Base-by-base conservation (phyloP, 2,329 filamentous ascomycete genomes). In the Neoascochyta sp. region DNA sequence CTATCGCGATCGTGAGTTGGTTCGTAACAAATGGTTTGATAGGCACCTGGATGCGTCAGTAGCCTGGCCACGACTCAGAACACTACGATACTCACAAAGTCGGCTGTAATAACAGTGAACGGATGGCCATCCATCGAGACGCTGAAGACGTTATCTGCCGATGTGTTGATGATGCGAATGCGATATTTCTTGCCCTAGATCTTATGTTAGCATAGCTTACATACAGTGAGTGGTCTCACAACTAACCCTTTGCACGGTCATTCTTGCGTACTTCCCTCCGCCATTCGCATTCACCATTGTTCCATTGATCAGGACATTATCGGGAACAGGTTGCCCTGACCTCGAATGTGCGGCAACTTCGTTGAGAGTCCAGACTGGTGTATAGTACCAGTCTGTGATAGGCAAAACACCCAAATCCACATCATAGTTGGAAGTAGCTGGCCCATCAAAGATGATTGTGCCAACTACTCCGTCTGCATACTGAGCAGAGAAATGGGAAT, bases 301-400 rank as follows among this genome's bases (percentile, higher is more conserved):
- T 22, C 80, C 80, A 47, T 74, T 73, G 20, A 74, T 67, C 65
- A 58, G 50, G 9, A 60, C 51, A 15, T 65, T 64, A 12, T 80
- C 75, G n/a, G 54, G 52, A 4, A 39, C 24, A 3, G 65, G 65
- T 9, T 63, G 62, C 4, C 53, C 56, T 14, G 42, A 43, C 7
- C 21, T 49, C 45, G 44, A 65, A 37, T 47, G 59, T 44, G 42
- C 52, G 5, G 47, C 56, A 19, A 40, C 56, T 41, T 46, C 58
- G 26, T 47, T 51, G 39, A 49, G 50, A 37, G 29, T 55, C 46
- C 57, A 52, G 21, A 36, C 58, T 39, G 43, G 54, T 35, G 48
- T 37, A 25, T 60, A 74, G 52, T 80, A 80, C 79, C 79, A 85
- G 47, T 86, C 81, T 10, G 69, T 73, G 5, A 83, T 50, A 15